Base-by-base conservation (phyloP, 2,329 filamentous ascomycete species). In the Tolypocladium ovalisporum region DNA sequence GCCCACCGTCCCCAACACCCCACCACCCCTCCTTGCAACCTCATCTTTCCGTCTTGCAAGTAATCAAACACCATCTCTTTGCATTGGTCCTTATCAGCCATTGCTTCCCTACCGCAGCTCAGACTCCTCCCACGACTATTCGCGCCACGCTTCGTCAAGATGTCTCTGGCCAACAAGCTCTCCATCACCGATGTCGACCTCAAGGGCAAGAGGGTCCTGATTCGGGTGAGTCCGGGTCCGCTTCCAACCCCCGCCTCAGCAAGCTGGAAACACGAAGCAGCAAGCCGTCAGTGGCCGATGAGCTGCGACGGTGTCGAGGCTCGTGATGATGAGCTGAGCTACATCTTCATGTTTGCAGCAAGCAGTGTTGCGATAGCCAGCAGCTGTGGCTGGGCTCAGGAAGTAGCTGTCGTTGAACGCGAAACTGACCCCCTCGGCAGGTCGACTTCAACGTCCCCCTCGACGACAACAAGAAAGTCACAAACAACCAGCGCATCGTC, bases 391-490 rank as follows among this genome's bases (percentile, higher is more conserved):
- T 29, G 22, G 4, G 24, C 7, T 32, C 10, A 13, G 19, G 47
- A 32, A 51, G 47, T 19, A 51, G 24, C 13, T 12, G 8, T 10
- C 24, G 44, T 32, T 29, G 24, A 19, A 4, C 27, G 22, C 15
- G 6, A 34, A 19, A 22, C 47, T 51, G 22, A 51, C 47, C 47
- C 7, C 47, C 19, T 12, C 17, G 29, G 47, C 69, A 96, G 92
- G 93, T 99, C 75, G 94, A 99, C 84, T 99, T 99, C 87, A 99
- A 99, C 78, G 95, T 99, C 58, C 94, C 94, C 63, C 90, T 99
- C 70, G 91, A 99, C 73, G 84, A 80, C 66, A 81, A 94, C 73
- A 95, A 91, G 80, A 92, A 95, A 58, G 85, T 99, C 75, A 97
- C 94, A 75, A 99, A 99, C 85, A 90, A 87, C 78, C 94, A 99